These are phyloP conservation scores for Suillus subluteus DNA, from an alignment of 768 basidiomycete genomes.

Conservation along the genomic window DNA sequence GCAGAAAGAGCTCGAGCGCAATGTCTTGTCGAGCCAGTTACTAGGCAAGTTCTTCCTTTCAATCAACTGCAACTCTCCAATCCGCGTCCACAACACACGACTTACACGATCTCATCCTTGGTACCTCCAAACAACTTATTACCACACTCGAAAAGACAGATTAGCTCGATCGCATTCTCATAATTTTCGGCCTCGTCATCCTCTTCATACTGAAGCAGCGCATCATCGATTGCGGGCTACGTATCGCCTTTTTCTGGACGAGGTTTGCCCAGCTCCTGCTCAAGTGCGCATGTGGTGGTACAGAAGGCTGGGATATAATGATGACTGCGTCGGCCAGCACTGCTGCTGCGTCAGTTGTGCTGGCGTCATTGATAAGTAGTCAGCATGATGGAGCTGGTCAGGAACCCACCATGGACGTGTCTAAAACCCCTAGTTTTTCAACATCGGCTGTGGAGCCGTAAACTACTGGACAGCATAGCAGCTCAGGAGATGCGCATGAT, in stretches of 20 bases:
- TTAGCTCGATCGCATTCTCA: conserved; percentile 87
- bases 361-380: not conserved
- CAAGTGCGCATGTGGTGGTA: not conserved
- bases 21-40: conserved; percentile 83
- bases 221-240: conserved; percentile 75
- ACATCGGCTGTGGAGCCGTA: not conserved
- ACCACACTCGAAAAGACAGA: conserved; percentile 91
- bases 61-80: conserved; percentile 73
- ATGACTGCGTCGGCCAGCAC: not conserved
- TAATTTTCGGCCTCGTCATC: conserved; percentile 83
- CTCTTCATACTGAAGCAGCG: conserved; percentile 89
- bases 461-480: not conserved
- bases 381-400: not conserved
- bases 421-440: not conserved
- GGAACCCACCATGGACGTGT: not conserved
- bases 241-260: conserved; percentile 89
- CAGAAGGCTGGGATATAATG: conserved; percentile 9
- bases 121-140: conserved; percentile 82
- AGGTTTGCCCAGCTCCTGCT: conserved; percentile 60
- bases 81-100: conserved; percentile 81
- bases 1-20: conserved; percentile 91
- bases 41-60: conserved; percentile 58
- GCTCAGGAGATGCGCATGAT: not conserved
- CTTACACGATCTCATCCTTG: conserved; percentile 67
- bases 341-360: not conserved